phyloP scores from a whole-genome alignment of 306 rosid species.

The Trifolium repens region DNA sequence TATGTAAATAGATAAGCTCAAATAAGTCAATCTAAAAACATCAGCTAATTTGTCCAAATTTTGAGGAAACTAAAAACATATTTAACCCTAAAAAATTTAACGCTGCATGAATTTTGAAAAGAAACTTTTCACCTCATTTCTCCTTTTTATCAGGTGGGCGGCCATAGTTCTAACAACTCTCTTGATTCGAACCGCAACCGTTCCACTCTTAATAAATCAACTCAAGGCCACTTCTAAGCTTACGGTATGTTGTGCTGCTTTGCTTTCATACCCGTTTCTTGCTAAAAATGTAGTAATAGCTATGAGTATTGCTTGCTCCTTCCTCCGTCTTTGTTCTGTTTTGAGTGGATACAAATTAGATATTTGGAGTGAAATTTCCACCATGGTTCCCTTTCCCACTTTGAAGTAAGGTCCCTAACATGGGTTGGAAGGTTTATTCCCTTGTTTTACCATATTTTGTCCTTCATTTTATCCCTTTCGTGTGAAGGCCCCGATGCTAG shows the following conservation, averaged over 20 bases:
- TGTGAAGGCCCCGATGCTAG: neutral
- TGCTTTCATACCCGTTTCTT: constrained; percentile 26
- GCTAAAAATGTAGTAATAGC: constrained; percentile 19
- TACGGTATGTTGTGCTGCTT: constrained; percentile 58
- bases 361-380: constrained; percentile 6
- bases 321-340: constrained; percentile 20
- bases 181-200: constrained; percentile 64
- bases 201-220: constrained; percentile 77
- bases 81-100: constrained; percentile 25
- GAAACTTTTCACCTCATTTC: constrained; percentile 6
- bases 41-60: neutral
- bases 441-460: neutral
- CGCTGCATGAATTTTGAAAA: constrained; percentile 28
- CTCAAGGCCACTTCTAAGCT: constrained; percentile 81
- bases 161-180: constrained; percentile 72
- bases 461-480: constrained; percentile 3
- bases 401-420: constrained; percentile 19
- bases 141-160: constrained; percentile 77
- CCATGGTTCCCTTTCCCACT: constrained; percentile 18
- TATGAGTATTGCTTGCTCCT: neutral
- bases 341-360: constrained; percentile 23
- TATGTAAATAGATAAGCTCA: no score
- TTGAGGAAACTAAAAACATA: neutral
- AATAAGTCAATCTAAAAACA: neutral
- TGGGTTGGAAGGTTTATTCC: constrained; percentile 8